Evolutionary conservation across 1,284 basidiomycete species (phyloP).

Genomic region (Exobasidium cylindrosporum): DNA sequence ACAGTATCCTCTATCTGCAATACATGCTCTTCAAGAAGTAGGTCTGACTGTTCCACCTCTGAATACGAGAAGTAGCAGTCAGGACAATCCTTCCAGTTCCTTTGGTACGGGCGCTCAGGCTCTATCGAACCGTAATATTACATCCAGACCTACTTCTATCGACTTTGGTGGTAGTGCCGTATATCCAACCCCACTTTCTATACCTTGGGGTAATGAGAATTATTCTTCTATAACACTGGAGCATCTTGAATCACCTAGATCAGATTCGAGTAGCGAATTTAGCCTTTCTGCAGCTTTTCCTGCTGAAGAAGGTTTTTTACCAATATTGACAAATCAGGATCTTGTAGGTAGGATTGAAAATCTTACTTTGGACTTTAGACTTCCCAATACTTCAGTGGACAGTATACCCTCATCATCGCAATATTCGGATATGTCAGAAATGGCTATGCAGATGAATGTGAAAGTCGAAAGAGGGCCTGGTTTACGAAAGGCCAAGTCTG

Average conservation of each 20-base stretch:
- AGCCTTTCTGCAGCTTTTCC: neutral
- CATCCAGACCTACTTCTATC: neutral
- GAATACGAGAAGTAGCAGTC: neutral
- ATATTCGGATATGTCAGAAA: no score
- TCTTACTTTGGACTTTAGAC: no score
- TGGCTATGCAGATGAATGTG: no score
- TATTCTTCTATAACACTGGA: neutral
- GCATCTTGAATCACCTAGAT: neutral
- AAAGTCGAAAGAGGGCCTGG: no score
- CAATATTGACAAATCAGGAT: no score
- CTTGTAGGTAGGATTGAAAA: no score
- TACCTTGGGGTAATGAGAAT: neutral
- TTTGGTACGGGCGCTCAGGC: neutral
- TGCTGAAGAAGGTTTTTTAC: neutral
- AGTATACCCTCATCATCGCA: no score
- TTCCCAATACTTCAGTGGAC: no score
- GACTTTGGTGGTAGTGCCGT: neutral
- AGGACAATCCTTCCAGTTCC: neutral
- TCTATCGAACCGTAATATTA: neutral
- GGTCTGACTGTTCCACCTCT: neutral
- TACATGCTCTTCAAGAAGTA: neutral
- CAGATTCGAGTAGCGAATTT: slow-evolving; percentile 2
- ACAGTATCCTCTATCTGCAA: neutral
- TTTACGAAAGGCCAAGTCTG: no score
- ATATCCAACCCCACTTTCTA: neutral